phyloP scores from a whole-genome alignment of 371 early-diverging fungal species.

The Mucor irregularis region DNA sequence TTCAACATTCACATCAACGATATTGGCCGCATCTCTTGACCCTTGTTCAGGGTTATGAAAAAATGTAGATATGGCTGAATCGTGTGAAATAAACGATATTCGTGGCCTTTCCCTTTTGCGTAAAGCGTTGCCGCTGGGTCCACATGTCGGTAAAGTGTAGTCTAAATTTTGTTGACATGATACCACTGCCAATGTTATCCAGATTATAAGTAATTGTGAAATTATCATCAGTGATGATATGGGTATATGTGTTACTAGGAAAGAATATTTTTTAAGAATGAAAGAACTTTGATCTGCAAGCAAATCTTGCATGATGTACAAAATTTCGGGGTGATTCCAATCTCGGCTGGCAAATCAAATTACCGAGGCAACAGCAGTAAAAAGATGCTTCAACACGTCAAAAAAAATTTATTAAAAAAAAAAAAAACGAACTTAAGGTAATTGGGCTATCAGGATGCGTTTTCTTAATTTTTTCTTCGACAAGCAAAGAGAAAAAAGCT shows the following conservation, averaged over 20 bases:
- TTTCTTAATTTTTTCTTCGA: too few relatives aligned
- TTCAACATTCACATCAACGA: constrained; percentile 34
- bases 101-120: constrained; percentile 4
- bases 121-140: not conserved
- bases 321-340: constrained; percentile 4
- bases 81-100: constrained; percentile 38
- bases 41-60: constrained; percentile 41
- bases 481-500: too few relatives aligned
- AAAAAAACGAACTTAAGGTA: too few relatives aligned
- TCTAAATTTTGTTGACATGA: not conserved
- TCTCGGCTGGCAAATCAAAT: constrained; percentile 4
- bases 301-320: not conserved
- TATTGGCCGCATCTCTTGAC: constrained; percentile 43
- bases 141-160: not conserved
- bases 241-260: too few relatives aligned
- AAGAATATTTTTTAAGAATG: too few relatives aligned
- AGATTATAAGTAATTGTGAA: too few relatives aligned
- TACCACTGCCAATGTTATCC: too few relatives aligned
- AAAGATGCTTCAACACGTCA: too few relatives aligned
- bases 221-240: too few relatives aligned
- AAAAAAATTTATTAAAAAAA: too few relatives aligned
- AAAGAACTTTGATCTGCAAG: not conserved
- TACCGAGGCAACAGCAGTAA: too few relatives aligned
- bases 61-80: constrained; percentile 31
- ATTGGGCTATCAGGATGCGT: too few relatives aligned